Conservation (phyloP, 2,329 filamentous ascomycete species). For the Beauveria australis region DNA sequence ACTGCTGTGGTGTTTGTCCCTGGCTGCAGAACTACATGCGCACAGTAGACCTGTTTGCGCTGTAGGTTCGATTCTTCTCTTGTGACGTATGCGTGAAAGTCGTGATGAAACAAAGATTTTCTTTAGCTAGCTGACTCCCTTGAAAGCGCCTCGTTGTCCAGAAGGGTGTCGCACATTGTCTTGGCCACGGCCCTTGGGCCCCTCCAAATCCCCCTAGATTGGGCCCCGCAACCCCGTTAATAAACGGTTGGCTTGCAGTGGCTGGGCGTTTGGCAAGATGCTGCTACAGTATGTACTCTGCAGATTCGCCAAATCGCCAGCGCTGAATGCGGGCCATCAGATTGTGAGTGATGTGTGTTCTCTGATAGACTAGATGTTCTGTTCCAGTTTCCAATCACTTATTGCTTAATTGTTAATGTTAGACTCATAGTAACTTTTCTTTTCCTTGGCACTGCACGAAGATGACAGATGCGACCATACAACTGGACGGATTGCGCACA, state of each 20-base stretch:
- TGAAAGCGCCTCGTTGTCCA: constrained; percentile 6
- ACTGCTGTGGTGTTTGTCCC: neutral
- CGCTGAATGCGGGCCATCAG: no score
- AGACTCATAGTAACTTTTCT: no score
- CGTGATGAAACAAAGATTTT: neutral
- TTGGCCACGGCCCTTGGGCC: neutral
- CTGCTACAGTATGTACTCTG: no score
- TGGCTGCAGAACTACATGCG: neutral
- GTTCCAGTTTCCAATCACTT: no score
- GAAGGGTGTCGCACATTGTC: neutral
- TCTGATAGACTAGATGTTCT: no score
- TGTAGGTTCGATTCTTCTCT: neutral
- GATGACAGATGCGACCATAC: no score
- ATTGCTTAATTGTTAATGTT: no score
- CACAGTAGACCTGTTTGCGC: neutral
- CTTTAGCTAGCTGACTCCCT: neutral
- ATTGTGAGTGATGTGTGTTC: no score
- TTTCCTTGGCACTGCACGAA: no score
- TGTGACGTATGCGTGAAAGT: neutral
- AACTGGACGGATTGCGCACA: no score
- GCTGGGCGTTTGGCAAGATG: no score
- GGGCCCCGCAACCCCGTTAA: neutral
- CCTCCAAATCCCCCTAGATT: neutral
- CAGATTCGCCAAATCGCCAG: no score
- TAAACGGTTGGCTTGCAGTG: neutral